Evolutionary conservation across 176 grass and related monocot species (phyloP), one percentile per base, ranked within the genome.

Genomic region (Musa schizocarpa): DNA sequence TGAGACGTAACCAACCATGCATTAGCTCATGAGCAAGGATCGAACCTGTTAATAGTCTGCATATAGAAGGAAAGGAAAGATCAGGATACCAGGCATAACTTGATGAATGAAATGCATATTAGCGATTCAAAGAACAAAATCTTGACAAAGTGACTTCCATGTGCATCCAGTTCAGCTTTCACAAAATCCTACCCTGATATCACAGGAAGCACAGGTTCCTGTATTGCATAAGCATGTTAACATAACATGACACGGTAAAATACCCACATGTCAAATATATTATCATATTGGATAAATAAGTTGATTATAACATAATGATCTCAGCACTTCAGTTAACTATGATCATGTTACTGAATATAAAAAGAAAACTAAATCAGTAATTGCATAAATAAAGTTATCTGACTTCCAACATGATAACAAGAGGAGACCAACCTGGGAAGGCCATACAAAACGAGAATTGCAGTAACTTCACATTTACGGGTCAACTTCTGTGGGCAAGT

Each of bases 11-110:
- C 95, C 90, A 99, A 17, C 88, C 90, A 8, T 99, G 90, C 95
- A 99, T 94, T 63, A 99, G 68, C 85, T 99, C 95, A 84, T 99
- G 95, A 81, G 88, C 90, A 81, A 99, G 95, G 75, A 99, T 99
- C 62, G 95, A 99, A 2, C 95, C 95, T 50, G 90, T 99, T 76
- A 99, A 74, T 51, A 99, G 81, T 85, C 95, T 99, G 91, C 79
- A 86, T 77, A 79, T 54, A 25, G 11, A 17, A 24, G 68, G 29
- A 71, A 16, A 79, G 12, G 23, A 80, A 68, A 66, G 50, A 12
- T 71, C 2, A 67, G 26, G 43, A 64, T 29, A 74, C 64, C 1
- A 5, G 10, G 25, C 24, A 64, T 54, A 1, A 13, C 13, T 8
- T 25, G 9, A 12, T 12, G 55, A 58, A 43, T 43, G 9, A 24